Conservation (phyloP, 768 basidiomycete species). For the Phlebiopsis gigantea region DNA sequence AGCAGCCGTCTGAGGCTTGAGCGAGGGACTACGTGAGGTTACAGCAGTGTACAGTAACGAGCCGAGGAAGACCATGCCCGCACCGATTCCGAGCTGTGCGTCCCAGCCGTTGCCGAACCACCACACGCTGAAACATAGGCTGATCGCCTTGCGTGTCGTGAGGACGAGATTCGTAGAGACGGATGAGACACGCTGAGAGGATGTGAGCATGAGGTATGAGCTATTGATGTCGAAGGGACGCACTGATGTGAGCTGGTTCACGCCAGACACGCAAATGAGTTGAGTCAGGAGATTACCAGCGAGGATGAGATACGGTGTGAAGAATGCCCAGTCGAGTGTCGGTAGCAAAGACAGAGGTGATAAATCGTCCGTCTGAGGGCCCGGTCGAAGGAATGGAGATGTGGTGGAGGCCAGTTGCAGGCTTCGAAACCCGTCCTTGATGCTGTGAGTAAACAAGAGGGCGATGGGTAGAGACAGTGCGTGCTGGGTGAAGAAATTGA, state of each 20-base stretch:
- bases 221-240: conserved; percentile 21
- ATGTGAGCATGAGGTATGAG: not conserved
- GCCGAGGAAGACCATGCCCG: conserved; percentile 68
- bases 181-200: conserved; percentile 58
- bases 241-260: conserved; percentile 77
- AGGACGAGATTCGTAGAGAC: conserved; percentile 80
- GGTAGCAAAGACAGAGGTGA: not conserved
- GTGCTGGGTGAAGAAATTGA: conserved; percentile 44
- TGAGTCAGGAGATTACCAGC: conserved; percentile 65
- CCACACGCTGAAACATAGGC: conserved; percentile 78
- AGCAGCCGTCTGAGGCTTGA: not conserved
- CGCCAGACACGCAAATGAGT: conserved; percentile 77
- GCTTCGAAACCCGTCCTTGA: conserved; percentile 50
- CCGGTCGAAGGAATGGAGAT: not conserved
- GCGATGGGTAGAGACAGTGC: conserved; percentile 75
- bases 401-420: conserved; percentile 33
- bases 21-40: not conserved
- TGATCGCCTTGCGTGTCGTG: conserved; percentile 76
- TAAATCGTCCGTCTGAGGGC: not conserved
- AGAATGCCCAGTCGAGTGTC: not conserved
- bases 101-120: conserved; percentile 79
- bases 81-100: conserved; percentile 55
- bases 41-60: conserved; percentile 46
- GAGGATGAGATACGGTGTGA: conserved; percentile 49
- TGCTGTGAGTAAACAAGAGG: conserved; percentile 50